Conservation (phyloP, 2,329 filamentous ascomycete species). For the Arthrobotrys conoides region DNA sequence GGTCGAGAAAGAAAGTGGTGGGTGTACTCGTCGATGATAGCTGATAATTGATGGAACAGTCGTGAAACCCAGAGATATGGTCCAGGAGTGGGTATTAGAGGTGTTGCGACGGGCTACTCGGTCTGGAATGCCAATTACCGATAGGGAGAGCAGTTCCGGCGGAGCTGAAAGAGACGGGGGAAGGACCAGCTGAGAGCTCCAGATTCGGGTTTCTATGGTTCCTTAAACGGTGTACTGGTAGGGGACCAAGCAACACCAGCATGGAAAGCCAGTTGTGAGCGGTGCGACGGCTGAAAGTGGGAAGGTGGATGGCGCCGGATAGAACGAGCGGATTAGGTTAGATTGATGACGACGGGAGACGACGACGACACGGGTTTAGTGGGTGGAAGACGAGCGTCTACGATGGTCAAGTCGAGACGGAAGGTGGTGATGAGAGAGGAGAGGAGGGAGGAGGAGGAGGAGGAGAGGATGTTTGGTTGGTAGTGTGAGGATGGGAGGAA, state of each 20-base stretch:
- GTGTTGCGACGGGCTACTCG: conserved; percentile 45
- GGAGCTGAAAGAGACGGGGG: conserved; percentile 34
- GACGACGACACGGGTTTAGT: conserved; percentile 68
- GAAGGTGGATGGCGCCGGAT: conserved; percentile 55
- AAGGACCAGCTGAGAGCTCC: conserved; percentile 41
- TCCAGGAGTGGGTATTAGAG: conserved; percentile 23
- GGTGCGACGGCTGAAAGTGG: conserved; percentile 50
- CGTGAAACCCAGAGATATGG: conserved; percentile 21
- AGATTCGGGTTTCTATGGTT: conserved; percentile 19
- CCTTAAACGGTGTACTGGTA: conserved; percentile 23
- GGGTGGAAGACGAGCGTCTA: conserved; percentile 5
- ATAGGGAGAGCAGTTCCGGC: conserved; percentile 55
- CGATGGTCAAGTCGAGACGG: conserved; percentile 59
- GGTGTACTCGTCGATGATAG: conserved; percentile 1
- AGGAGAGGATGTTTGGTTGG: conserved; percentile 1
- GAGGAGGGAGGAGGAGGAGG: conserved; percentile 71
- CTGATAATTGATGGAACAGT: conserved; percentile 12
- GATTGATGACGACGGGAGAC: conserved; percentile 65
- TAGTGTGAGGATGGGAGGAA: conserved; percentile 67
- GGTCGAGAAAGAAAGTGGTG: not conserved
- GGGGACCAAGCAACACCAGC: conserved; percentile 22
- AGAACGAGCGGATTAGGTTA: conserved; percentile 60
- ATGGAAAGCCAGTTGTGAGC: conserved; percentile 26
- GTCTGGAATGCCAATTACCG: conserved; percentile 42
- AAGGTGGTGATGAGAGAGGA: conserved; percentile 67